Evolutionary conservation across 1,139 yeast genomes (phyloP).

Genomic region (Candida dubliniensis): DNA sequence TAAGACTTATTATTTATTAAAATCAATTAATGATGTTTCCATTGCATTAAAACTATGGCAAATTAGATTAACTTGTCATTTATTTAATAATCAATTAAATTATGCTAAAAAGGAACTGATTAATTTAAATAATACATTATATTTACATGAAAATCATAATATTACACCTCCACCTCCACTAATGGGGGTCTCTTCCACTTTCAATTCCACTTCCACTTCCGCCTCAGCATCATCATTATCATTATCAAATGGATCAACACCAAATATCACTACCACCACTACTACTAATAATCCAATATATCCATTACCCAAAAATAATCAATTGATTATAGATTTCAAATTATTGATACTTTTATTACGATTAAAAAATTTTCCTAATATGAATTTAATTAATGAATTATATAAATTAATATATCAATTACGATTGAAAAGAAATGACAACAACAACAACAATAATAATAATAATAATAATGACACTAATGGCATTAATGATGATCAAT

Average conservation of each 20-base stretch:
- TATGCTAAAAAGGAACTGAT: conserved; percentile 42
- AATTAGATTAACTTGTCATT: conserved; percentile 32
- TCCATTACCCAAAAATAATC: conserved; percentile 39
- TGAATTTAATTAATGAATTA: conserved; percentile 38
- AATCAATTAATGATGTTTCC: conserved; percentile 11
- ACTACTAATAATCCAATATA: conserved; percentile 20
- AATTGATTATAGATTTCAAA: conserved; percentile 21
- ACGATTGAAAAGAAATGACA: conserved; percentile 21
- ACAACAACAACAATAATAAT: background rate
- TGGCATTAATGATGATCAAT: too few relatives aligned
- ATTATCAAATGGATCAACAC: conserved; percentile 6
- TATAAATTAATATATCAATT: conserved; percentile 43
- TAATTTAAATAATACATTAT: conserved; percentile 37
- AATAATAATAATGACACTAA: too few relatives aligned
- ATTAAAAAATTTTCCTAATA: conserved; percentile 39
- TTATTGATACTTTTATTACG: conserved; percentile 31
- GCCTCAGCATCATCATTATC: too few relatives aligned
- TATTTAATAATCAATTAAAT: conserved; percentile 31
- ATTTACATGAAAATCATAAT: conserved; percentile 30
- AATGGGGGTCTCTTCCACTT: background rate
- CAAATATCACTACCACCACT: conserved; percentile 4
- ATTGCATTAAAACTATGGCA: conserved; percentile 34
- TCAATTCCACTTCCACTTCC: background rate
- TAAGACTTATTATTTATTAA: conserved; percentile 16
- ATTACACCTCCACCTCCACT: background rate